Conservation (phyloP, 805 yeast species). For the Saccharomyces kudriavzevii region DNA sequence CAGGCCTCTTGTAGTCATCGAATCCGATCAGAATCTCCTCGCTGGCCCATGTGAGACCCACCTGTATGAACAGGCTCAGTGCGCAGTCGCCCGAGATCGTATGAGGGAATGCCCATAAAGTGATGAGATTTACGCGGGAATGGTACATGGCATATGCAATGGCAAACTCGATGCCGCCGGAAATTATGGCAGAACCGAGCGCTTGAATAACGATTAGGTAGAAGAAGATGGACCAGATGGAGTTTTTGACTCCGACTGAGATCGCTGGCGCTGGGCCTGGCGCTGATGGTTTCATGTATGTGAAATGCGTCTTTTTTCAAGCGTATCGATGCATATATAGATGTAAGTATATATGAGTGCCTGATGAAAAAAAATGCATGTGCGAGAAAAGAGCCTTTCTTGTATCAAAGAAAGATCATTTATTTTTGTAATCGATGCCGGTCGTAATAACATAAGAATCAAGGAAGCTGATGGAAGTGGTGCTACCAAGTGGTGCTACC, state of each 20-base stretch:
- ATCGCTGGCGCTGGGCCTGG: neutral
- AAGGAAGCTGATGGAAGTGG: neutral
- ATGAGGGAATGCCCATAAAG: slow-evolving; percentile 24
- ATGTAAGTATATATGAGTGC: neutral
- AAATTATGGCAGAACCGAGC: slow-evolving; percentile 14
- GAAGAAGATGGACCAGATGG: neutral
- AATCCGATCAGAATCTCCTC: slow-evolving; percentile 18
- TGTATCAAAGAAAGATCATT: neutral
- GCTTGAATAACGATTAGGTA: slow-evolving; percentile 12
- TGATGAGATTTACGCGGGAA: slow-evolving; percentile 5
- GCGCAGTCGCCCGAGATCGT: slow-evolving; percentile 25
- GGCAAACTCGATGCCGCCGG: slow-evolving; percentile 24
- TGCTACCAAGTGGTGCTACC: neutral
- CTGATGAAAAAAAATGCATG: neutral
- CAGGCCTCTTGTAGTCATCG: slow-evolving; percentile 11
- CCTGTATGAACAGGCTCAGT: slow-evolving; percentile 17
- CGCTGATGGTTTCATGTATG: neutral
- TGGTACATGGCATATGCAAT: slow-evolving; percentile 24
- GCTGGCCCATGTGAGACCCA: slow-evolving; percentile 17
- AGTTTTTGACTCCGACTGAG: neutral
- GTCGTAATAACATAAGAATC: neutral
- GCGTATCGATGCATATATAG: neutral
- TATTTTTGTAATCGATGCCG: neutral
- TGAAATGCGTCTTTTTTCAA: neutral
- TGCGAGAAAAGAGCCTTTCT: neutral